Percentiles rank a stretch among this genome's conserved stretches.
Conservation (phyloP, 2,329 filamentous ascomycete genomes). For the Fusarium hainanense region DNA sequence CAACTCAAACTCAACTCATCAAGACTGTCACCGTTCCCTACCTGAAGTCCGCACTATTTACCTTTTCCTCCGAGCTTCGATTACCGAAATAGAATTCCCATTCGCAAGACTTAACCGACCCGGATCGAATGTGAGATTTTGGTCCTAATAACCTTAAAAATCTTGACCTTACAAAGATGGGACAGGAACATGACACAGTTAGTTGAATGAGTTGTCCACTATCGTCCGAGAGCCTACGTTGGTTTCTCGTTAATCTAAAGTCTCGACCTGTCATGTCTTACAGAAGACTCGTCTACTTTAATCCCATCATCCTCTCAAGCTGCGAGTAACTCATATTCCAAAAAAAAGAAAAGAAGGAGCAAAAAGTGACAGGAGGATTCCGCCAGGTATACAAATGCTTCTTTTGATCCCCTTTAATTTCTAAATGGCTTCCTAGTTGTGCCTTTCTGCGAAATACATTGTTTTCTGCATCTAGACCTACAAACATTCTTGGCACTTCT, state of each 20-base stretch:
- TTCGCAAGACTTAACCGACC: neutral
- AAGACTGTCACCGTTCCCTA: slow-evolving; percentile 20
- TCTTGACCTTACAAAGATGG: neutral
- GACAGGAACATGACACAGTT: neutral
- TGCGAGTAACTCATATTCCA: neutral
- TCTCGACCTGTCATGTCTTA: neutral
- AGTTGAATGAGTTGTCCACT: neutral
- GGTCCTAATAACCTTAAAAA: slow-evolving; percentile 2
- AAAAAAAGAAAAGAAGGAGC: neutral
- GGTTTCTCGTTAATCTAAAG: neutral
- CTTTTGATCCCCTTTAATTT: neutral
- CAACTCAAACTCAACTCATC: neutral
- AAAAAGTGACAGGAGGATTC: neutral
- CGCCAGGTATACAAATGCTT: neutral
- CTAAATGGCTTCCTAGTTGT: neutral
- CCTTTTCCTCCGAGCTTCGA: slow-evolving; percentile 11
- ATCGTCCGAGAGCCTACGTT: neutral
- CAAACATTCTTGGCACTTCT: neutral
- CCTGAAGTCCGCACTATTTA: slow-evolving; percentile 6
- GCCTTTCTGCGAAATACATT: neutral
- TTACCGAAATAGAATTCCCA: slow-evolving; percentile 32
- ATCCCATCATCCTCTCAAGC: neutral
- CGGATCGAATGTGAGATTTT: neutral
- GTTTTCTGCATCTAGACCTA: neutral
- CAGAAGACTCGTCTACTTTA: neutral